phyloP scores from a whole-genome alignment of 768 basidiomycete species.

The Steccherinum ochraceum region DNA sequence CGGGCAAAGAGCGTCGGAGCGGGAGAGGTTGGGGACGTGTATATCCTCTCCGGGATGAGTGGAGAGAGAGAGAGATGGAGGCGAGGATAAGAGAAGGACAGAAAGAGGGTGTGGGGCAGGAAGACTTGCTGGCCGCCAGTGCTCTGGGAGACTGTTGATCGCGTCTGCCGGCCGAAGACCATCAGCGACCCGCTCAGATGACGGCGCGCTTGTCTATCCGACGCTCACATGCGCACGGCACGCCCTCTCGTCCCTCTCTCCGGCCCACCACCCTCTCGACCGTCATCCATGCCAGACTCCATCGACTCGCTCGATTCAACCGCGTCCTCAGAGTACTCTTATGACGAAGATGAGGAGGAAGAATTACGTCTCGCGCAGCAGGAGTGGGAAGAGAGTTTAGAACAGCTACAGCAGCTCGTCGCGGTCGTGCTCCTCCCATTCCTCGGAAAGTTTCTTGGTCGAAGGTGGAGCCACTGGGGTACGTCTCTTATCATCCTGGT shows the following conservation, averaged over 20 bases:
- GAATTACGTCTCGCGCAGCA: constrained; percentile 74
- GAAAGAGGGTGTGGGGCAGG: constrained; percentile 1
- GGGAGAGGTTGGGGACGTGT: background rate
- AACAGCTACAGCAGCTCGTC: constrained; percentile 77
- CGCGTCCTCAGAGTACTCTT: constrained; percentile 40
- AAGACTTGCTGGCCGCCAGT: constrained; percentile 2
- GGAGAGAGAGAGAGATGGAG: constrained; percentile 6
- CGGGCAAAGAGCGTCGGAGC: constrained; percentile 1
- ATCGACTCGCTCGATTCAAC: constrained; percentile 56
- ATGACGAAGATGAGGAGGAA: constrained; percentile 64
- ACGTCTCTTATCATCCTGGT: constrained; percentile 29
- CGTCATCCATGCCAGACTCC: constrained; percentile 51
- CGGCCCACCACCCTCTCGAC: constrained; percentile 1
- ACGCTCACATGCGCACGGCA: no score
- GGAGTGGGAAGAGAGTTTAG: constrained; percentile 90
- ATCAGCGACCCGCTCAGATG: background rate
- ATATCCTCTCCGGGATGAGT: constrained; percentile 2
- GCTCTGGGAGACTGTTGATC: constrained; percentile 1
- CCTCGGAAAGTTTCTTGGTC: constrained; percentile 83
- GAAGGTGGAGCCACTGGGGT: constrained; percentile 86
- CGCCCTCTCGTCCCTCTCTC: no score
- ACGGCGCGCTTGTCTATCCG: no score
- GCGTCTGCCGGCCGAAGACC: background rate
- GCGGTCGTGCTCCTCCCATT: constrained; percentile 79
- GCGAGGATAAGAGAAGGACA: constrained; percentile 6